Conservation (phyloP, 805 yeast species). For the Candida lessepsii region DNA sequence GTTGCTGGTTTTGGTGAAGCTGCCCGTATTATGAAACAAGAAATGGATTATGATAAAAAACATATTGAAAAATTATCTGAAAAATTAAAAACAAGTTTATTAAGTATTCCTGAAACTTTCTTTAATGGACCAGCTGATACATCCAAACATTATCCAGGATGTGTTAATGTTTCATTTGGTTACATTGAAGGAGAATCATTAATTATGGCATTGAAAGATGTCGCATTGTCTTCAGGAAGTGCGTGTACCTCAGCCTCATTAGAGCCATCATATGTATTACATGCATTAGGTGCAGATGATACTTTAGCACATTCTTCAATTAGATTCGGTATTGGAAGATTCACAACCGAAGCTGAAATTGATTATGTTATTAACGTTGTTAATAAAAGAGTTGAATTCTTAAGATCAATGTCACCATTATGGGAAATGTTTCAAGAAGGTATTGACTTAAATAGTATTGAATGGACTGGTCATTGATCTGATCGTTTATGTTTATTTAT, state of each 20-base stretch:
- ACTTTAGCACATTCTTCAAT: slow-evolving; percentile 98
- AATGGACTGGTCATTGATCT: slow-evolving; percentile 94
- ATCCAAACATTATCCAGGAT: slow-evolving; percentile 68
- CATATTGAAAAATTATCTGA: slow-evolving; percentile 72
- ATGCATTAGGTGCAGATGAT: slow-evolving; percentile 96
- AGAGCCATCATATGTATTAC: slow-evolving; percentile 95
- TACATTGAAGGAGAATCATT: slow-evolving; percentile 97
- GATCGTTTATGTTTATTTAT: slow-evolving; percentile 1
- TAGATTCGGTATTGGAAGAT: slow-evolving; percentile 95
- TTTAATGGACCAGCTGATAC: slow-evolving; percentile 77
- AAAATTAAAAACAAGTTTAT: slow-evolving; percentile 68
- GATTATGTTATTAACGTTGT: slow-evolving; percentile 92
- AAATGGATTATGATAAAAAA: slow-evolving; percentile 67
- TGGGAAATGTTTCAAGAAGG: slow-evolving; percentile 99
- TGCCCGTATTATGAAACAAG: slow-evolving; percentile 75
- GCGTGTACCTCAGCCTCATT: slow-evolving; percentile 98
- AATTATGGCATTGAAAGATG: slow-evolving; percentile 95
- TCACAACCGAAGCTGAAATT: slow-evolving; percentile 93
- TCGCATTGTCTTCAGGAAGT: slow-evolving; percentile 93
- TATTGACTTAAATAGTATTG: slow-evolving; percentile 86
- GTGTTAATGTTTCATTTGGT: slow-evolving; percentile 95
- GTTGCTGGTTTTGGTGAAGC: slow-evolving; percentile 98
- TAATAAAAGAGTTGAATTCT: slow-evolving; percentile 81
- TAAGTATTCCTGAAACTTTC: slow-evolving; percentile 83
- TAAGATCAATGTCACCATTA: slow-evolving; percentile 89